These are phyloP conservation scores for Cercospora sojina DNA, from an alignment of 2,329 filamentous ascomycete genomes.

Conservation along the genomic window DNA sequence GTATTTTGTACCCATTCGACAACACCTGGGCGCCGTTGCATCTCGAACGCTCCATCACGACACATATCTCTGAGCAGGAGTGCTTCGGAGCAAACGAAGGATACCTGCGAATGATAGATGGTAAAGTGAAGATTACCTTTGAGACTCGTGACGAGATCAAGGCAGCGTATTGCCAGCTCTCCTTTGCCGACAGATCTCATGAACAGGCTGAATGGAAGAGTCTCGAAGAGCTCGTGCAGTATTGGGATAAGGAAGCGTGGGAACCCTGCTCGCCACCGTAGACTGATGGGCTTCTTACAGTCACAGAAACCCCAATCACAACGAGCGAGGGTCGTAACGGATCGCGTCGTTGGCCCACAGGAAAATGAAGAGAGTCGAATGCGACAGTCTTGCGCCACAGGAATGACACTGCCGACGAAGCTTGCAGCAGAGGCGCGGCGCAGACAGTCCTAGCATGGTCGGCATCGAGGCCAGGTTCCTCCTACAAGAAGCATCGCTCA, in stretches of 20 bases:
- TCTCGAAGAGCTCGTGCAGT: too few species aligned
- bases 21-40: neutral
- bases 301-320: neutral
- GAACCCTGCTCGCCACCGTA: neutral
- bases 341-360: neutral
- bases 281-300: neutral
- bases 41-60: neutral
- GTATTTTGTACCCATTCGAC: neutral
- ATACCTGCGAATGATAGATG: neutral
- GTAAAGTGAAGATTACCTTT: neutral
- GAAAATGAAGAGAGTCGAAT: neutral
- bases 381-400: neutral
- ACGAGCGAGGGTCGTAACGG: neutral
- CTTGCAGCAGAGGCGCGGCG: too few species aligned
- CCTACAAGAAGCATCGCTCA: too few species aligned
- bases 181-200: neutral
- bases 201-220: neutral
- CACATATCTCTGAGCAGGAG: neutral
- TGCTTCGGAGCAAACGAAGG: neutral
- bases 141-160: neutral
- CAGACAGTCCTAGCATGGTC: too few species aligned
- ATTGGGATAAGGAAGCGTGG: neutral
- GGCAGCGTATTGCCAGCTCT: neutral
- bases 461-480: too few species aligned
- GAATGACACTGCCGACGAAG: neutral